A percentile compares a stretch with the other conserved stretches of the same genome.
Evolutionary conservation across 352 stramenopile genomes (phyloP).

Genomic region (Phytophthora crassamura): DNA sequence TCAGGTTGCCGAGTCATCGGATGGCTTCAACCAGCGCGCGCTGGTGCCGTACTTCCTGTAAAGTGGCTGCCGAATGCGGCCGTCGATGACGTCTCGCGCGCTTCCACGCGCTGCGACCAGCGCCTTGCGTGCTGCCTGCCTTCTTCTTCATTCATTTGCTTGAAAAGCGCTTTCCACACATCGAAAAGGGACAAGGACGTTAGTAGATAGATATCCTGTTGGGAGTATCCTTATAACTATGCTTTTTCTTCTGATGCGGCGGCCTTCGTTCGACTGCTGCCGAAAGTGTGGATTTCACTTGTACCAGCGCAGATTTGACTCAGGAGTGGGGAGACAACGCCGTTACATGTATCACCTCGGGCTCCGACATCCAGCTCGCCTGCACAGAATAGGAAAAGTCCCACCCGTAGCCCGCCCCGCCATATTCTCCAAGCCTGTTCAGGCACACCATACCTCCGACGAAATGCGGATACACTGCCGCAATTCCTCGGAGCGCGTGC

Average conservation of each 20-base stretch:
- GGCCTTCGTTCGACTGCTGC: no score
- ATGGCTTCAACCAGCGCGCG: conserved; percentile 78
- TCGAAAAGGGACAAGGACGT: conserved; percentile 51
- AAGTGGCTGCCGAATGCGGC: conserved; percentile 28
- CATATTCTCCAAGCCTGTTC: conserved; percentile 74
- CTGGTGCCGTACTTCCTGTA: conserved; percentile 91
- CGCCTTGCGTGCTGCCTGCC: conserved; percentile 21
- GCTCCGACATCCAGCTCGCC: conserved; percentile 57
- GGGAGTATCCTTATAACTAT: conserved; percentile 46
- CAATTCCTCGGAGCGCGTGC: conserved; percentile 58
- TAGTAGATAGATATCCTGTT: conserved; percentile 50
- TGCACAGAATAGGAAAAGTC: conserved; percentile 78
- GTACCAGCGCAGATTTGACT: conserved; percentile 14
- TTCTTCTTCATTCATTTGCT: conserved; percentile 37
- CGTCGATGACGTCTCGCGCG: conserved; percentile 18
- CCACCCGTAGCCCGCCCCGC: conserved; percentile 79
- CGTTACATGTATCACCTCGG: conserved; percentile 59
- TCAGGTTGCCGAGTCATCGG: conserved; percentile 84
- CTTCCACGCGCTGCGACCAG: conserved; percentile 12
- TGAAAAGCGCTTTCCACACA: conserved; percentile 42
- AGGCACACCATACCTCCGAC: conserved; percentile 84
- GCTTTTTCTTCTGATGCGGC: conserved; percentile 30
- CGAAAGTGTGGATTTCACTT: neutral
- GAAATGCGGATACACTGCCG: conserved; percentile 61
- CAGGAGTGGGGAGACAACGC: conserved; percentile 36